These are phyloP conservation scores for Cryptococcus hybrid DNA, from an alignment of 1,284 basidiomycete genomes.

Conservation along the genomic window DNA sequence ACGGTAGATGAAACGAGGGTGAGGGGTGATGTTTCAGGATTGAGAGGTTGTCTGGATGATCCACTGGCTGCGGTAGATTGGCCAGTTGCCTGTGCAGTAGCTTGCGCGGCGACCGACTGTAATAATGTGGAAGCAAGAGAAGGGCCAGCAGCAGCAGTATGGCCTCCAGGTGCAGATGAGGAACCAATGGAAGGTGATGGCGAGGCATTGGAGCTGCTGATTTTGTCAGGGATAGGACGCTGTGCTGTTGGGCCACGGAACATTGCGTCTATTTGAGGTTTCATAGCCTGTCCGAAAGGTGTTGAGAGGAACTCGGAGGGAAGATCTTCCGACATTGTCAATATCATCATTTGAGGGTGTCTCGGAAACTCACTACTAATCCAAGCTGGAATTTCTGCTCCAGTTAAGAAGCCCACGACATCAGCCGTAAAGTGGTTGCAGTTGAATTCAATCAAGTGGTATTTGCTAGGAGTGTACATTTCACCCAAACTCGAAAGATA, in stretches of 20 bases:
- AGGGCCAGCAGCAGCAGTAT: slow-evolving; percentile 53
- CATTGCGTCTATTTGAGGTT: slow-evolving; percentile 86
- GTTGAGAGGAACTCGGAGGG: slow-evolving; percentile 87
- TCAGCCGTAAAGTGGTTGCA: slow-evolving; percentile 92
- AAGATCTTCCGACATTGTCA: slow-evolving; percentile 58
- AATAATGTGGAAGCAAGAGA: slow-evolving; percentile 62
- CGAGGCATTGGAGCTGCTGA: slow-evolving; percentile 5
- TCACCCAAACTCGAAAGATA: slow-evolving; percentile 70
- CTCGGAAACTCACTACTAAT: slow-evolving; percentile 55
- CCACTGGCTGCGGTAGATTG: slow-evolving; percentile 29
- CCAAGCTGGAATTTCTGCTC: slow-evolving; percentile 70
- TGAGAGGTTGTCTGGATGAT: slow-evolving; percentile 3
- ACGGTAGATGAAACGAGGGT: slow-evolving; percentile 60
- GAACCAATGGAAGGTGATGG: slow-evolving; percentile 36
- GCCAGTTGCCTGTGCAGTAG: slow-evolving; percentile 42
- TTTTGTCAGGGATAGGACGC: slow-evolving; percentile 26
- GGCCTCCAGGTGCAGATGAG: slow-evolving; percentile 41
- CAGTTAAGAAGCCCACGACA: slow-evolving; percentile 77
- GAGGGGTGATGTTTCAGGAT: slow-evolving; percentile 62
- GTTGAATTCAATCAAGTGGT: slow-evolving; percentile 71
- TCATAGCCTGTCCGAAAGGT: slow-evolving; percentile 79
- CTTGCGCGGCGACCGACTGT: slow-evolving; percentile 62
- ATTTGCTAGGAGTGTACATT: slow-evolving; percentile 85
- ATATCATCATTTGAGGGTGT: background rate
- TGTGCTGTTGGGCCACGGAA: slow-evolving; percentile 58